A percentile compares a stretch with the other conserved stretches of the same genome.
phyloP scores from a whole-genome alignment of 306 rosid genomes.

The Mimosa pudica region DNA sequence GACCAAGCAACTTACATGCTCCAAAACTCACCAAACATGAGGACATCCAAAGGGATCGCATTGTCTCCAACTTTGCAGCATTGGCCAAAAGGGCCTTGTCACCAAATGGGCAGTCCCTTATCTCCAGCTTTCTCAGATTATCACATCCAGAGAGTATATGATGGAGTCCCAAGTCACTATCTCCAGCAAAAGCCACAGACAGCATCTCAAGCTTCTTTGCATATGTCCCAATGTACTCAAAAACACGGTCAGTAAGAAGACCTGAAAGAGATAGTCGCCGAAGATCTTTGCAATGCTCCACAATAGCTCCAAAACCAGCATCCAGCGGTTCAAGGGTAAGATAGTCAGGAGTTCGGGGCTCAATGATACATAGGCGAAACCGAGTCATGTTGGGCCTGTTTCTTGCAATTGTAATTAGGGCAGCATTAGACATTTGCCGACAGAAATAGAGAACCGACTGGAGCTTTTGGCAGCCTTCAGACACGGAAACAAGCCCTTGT shows the following conservation, averaged over 20 bases:
- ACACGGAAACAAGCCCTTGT: slow-evolving; percentile 65
- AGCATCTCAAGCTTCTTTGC: slow-evolving; percentile 50
- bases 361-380: slow-evolving; percentile 72
- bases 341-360: slow-evolving; percentile 65
- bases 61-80: slow-evolving; percentile 74
- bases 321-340: slow-evolving; percentile 56
- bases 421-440: slow-evolving; percentile 51
- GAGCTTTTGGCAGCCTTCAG: slow-evolving; percentile 75
- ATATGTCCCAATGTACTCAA: slow-evolving; percentile 18
- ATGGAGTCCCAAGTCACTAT: slow-evolving; percentile 71
- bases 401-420: slow-evolving; percentile 60
- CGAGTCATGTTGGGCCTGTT: slow-evolving; percentile 65
- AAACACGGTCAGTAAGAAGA: slow-evolving; percentile 17
- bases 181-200: slow-evolving; percentile 75
- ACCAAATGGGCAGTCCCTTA: slow-evolving; percentile 80
- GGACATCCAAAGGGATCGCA: slow-evolving; percentile 28
- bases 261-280: slow-evolving; percentile 12
- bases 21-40: slow-evolving; percentile 19
- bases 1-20: slow-evolving; percentile 19
- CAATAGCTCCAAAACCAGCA: slow-evolving; percentile 65
- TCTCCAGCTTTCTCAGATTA: slow-evolving; percentile 74
- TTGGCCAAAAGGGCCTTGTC: slow-evolving; percentile 84
- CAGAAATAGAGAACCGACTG: slow-evolving; percentile 72
- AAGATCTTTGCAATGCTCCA: slow-evolving; percentile 16
- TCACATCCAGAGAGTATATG: slow-evolving; percentile 69